Conservation (phyloP, 2,329 filamentous ascomycete species). For the Mollisia scopiformis region DNA sequence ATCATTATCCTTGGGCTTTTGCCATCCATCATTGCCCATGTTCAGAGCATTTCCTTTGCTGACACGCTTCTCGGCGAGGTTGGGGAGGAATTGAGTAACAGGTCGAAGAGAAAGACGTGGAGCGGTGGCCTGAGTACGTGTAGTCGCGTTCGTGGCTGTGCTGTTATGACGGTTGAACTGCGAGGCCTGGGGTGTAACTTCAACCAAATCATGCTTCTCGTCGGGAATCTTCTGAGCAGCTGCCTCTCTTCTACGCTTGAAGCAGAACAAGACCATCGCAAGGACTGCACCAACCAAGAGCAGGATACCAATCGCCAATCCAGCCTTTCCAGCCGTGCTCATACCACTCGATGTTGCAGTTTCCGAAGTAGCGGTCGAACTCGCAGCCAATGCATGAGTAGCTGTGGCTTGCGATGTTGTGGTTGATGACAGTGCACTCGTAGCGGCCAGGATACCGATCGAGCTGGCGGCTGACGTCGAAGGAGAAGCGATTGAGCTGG, state of each 20-base stretch:
- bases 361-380: constrained; percentile 14
- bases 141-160: constrained; percentile 18
- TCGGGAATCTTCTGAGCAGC: constrained; percentile 58
- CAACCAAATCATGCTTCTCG: constrained; percentile 59
- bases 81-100: constrained; percentile 80
- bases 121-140: constrained; percentile 50
- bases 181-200: constrained; percentile 9
- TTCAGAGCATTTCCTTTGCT: constrained; percentile 52
- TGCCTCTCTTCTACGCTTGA: constrained; percentile 72
- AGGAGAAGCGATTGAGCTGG: constrained; percentile 22
- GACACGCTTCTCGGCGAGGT: constrained; percentile 55
- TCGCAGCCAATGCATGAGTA: constrained; percentile 8
- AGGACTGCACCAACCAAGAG: constrained; percentile 68
- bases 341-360: constrained; percentile 29
- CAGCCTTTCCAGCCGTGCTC: constrained; percentile 63
- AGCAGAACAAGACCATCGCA: constrained; percentile 70
- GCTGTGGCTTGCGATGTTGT: not conserved
- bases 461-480: constrained; percentile 20
- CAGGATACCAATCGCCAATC: constrained; percentile 82
- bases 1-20: constrained; percentile 43
- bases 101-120: constrained; percentile 85
- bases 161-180: not conserved
- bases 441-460: constrained; percentile 18
- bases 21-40: constrained; percentile 17
- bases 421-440: not conserved